Evolutionary conservation across 306 rosid species (phyloP), one percentile per base, ranked within the genome.

Genomic region (Glycine soja): DNA sequence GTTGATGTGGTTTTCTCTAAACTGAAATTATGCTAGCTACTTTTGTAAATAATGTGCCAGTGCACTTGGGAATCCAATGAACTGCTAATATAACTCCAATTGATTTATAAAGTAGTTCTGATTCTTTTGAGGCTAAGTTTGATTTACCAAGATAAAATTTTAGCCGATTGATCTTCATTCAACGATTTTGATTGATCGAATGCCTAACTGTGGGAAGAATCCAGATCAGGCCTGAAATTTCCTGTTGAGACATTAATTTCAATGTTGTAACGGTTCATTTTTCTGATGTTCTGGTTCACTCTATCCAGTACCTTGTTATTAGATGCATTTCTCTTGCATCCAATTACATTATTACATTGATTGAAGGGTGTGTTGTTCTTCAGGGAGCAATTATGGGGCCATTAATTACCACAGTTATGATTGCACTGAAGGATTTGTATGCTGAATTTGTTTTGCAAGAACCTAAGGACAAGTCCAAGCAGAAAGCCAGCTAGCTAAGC

Each of bases 351-450:
- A 53, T 68, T 70, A 46, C 38, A 73, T 70, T 76, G 42, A 76
- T 15, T 14, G 34, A 70, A 83, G 7, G 57, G 40, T 70, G 67
- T 76, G 5, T 66, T 65, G 24, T 82, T 79, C 7, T 66, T 70
- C 87, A 95, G 99, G 99, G 99, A 15, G 99, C 99, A 34, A 95
- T 95, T 45, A 93, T 95, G 97, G 99, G 98, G n/a, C 99, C 99
- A 30, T 89, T 93, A 80, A 91, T 95, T 74, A 93, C 99, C 2
- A 95, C 99, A 7, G 97, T 95, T 6, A 90, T 95, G 89, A 93
- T 93, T 65, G 99, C 98, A 72, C 83, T 95, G 15, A 93, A 93
- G 86, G 97, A 91, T 88, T 85, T 95, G 84, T 93, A 95, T 64
- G 90, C 91, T 40, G 99, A 95, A 76, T 95, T 95, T 90, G 97